Percentiles rank a stretch among this genome's conserved stretches.
These are phyloP conservation scores for Silybum marianum DNA, from an alignment of 129 eudicot genomes.

Conservation along the genomic window DNA sequence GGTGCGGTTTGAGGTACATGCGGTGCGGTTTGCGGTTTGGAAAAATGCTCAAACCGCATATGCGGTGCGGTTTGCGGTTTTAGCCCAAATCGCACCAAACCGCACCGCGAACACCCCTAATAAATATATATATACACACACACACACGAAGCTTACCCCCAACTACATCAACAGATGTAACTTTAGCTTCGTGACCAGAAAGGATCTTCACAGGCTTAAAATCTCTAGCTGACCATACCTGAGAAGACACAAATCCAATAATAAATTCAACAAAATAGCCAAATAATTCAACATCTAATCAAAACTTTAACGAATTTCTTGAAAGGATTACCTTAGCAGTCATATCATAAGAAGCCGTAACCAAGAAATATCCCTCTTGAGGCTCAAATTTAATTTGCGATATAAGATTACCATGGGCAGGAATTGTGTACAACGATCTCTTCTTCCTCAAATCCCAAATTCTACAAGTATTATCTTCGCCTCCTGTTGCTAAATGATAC, in stretches of 20 bases:
- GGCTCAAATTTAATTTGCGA: constrained; percentile 98
- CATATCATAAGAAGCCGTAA: constrained; percentile 91
- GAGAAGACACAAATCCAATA: constrained; percentile 3
- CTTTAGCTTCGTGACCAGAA: constrained; percentile 86
- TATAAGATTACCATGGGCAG: constrained; percentile 89
- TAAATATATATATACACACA: no score
- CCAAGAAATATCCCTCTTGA: constrained; percentile 95
- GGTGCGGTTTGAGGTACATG: no score
- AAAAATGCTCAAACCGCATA: no score
- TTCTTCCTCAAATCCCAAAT: constrained; percentile 97
- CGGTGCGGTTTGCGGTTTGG: no score
- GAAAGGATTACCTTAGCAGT: constrained; percentile 76
- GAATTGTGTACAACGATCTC: constrained; percentile 79
- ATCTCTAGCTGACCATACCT: constrained; percentile 98
- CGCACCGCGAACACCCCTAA: no score
- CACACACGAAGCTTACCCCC: constrained; percentile 50
- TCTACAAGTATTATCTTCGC: constrained; percentile 96
- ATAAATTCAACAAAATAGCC: constrained; percentile 2
- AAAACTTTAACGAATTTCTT: neutral
- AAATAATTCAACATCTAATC: neutral
- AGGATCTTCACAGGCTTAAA: constrained; percentile 89
- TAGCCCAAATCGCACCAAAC: no score
- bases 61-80: no score
- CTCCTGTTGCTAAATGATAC: constrained; percentile 91
- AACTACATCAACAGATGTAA: constrained; percentile 73